phyloP scores from a whole-genome alignment of 2,329 filamentous ascomycete genomes.

The Cordyceps farinosa region DNA sequence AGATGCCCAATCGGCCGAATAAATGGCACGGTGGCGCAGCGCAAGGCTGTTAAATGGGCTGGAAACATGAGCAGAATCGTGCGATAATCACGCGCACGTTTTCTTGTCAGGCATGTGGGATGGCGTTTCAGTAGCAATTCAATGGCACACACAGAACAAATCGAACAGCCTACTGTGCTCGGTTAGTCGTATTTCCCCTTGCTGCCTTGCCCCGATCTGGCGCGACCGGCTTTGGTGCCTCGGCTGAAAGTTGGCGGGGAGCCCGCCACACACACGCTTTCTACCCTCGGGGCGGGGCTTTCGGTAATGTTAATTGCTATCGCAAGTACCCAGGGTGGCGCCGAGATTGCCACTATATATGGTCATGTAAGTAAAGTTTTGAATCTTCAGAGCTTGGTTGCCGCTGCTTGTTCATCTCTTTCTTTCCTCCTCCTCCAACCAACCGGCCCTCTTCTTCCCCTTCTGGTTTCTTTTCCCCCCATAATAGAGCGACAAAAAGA shows the following conservation, averaged over 20 bases:
- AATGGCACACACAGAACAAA: not conserved
- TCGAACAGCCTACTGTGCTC: conserved; percentile 7
- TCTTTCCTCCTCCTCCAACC: not conserved
- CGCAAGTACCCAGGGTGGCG: not conserved
- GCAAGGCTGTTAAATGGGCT: not conserved
- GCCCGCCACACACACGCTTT: not conserved
- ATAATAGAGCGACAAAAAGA: not conserved
- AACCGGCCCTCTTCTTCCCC: too few species aligned
- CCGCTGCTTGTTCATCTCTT: not conserved
- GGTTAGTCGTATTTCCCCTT: conserved; percentile 12
- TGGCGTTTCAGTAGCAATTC: not conserved
- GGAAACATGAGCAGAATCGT: not conserved
- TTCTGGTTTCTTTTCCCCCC: not conserved
- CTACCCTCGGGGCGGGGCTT: conserved; percentile 12
- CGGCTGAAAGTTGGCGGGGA: conserved; percentile 1
- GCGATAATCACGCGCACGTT: not conserved
- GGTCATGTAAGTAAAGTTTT: not conserved
- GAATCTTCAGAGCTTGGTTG: not conserved
- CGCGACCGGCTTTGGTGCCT: not conserved
- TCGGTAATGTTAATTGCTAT: conserved; percentile 3
- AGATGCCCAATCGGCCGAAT: not conserved
- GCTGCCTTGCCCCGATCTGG: conserved; percentile 4
- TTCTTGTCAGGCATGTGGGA: not conserved
- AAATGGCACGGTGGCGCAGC: not conserved
- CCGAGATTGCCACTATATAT: conserved; percentile 10